These are phyloP conservation scores for Penicillium cataractarum DNA, from an alignment of 495 filamentous ascomycete species.

Conservation along the genomic window DNA sequence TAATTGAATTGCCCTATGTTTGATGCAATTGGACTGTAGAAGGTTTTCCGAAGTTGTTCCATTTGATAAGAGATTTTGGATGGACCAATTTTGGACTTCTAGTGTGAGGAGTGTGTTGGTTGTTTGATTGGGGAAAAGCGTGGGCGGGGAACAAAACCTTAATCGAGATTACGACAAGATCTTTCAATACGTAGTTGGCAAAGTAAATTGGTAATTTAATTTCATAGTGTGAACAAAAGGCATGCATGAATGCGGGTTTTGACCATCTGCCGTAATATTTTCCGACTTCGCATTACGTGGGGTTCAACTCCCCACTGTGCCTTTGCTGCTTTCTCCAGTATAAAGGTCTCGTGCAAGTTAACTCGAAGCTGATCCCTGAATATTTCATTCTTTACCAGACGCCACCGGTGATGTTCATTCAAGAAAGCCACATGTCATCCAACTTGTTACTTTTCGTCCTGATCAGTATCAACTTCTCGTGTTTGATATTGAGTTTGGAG, in stretches of 20 bases:
- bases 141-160: not conserved
- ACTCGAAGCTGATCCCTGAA: not conserved
- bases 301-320: not conserved
- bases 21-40: not conserved
- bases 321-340: not conserved
- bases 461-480: not conserved
- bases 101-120: not conserved
- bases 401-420: not conserved
- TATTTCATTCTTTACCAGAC: not conserved
- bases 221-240: not conserved
- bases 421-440: conserved; percentile 1
- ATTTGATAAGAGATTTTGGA: not conserved
- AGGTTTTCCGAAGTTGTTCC: not conserved
- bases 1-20: not conserved
- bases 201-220: not conserved
- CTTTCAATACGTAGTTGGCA: not conserved
- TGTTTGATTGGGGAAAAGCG: not conserved
- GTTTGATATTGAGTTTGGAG: conserved; percentile 2
- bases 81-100: not conserved
- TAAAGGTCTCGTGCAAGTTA: not conserved
- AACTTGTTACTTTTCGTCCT: conserved; percentile 8
- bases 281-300: not conserved
- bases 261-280: not conserved
- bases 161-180: not conserved
- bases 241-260: not conserved